A percentile compares a stretch with the other conserved stretches of the same genome.
Conservation (phyloP, 768 basidiomycete genomes). For the Lentinula detonsa region DNA sequence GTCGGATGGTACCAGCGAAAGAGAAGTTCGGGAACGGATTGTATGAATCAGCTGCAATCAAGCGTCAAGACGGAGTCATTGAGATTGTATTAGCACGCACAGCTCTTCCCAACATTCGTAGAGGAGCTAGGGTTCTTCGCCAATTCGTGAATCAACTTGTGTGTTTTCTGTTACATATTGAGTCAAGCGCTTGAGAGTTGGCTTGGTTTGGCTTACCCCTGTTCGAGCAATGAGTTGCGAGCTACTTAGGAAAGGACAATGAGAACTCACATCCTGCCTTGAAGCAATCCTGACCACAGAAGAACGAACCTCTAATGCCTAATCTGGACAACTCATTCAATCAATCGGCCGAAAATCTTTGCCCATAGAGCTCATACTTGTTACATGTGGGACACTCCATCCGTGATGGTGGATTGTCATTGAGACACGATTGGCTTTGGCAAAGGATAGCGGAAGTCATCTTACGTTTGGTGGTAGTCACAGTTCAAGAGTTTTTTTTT, state of each 20-base stretch:
- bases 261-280: conserved; percentile 79
- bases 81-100: not conserved
- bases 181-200: not conserved
- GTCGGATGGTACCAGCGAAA: conserved; percentile 78
- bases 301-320: conserved; percentile 79
- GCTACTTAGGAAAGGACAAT: not conserved
- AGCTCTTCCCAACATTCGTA: conserved; percentile 1
- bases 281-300: conserved; percentile 96
- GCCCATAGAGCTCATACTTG: conserved; percentile 46
- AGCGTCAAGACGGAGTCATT: not conserved
- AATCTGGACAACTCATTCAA: conserved; percentile 31
- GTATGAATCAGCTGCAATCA: conserved; percentile 58
- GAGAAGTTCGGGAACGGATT: conserved; percentile 72
- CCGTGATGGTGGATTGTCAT: conserved; percentile 78
- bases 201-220: conserved; percentile 18
- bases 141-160: conserved; percentile 72
- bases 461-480: not conserved
- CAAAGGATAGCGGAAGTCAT: conserved; percentile 36
- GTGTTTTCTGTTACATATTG: conserved; percentile 55
- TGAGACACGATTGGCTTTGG: conserved; percentile 66
- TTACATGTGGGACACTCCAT: conserved; percentile 93
- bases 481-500: not conserved
- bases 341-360: conserved; percentile 7
- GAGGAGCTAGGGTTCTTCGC: conserved; percentile 24
- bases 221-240: not conserved